A percentile compares a stretch with the other conserved stretches of the same genome.
Conservation (phyloP, 148 eudicot genomes). For the Limonium bicolor region DNA sequence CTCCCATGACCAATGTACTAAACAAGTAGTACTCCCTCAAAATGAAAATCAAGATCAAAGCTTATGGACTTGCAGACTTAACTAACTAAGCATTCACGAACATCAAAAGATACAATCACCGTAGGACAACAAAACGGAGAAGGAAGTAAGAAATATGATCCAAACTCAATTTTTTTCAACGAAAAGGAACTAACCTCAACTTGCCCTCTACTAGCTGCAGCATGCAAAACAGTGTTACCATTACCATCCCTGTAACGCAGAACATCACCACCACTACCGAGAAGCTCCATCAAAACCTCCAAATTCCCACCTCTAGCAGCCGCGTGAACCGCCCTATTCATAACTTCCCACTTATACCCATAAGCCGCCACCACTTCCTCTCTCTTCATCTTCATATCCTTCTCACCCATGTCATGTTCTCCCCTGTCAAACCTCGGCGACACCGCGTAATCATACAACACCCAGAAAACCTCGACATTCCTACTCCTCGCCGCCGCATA, state of each 20-base stretch:
- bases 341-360: conserved; percentile 66
- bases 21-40: no score
- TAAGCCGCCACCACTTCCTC: conserved; percentile 30
- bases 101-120: no score
- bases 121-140: no score
- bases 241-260: conserved; percentile 55
- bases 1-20: no score
- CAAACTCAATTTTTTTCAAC: no score
- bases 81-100: no score
- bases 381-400: no score
- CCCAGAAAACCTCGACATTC: conserved; percentile 53
- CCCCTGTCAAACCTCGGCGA: conserved; percentile 56
- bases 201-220: conserved; percentile 86
- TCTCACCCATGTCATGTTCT: conserved; percentile 19
- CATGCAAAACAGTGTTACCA: conserved; percentile 66
- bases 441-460: conserved; percentile 44
- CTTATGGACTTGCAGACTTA: no score
- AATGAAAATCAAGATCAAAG: no score
- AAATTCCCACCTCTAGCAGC: conserved; percentile 94
- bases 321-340: conserved; percentile 78
- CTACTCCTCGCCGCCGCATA: conserved; percentile 92
- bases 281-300: conserved; percentile 46
- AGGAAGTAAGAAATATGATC: no score
- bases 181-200: conserved; percentile 82
- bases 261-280: conserved; percentile 24